Base-by-base conservation (phyloP, 805 yeast species). In the Candida sphagnicola region DNA sequence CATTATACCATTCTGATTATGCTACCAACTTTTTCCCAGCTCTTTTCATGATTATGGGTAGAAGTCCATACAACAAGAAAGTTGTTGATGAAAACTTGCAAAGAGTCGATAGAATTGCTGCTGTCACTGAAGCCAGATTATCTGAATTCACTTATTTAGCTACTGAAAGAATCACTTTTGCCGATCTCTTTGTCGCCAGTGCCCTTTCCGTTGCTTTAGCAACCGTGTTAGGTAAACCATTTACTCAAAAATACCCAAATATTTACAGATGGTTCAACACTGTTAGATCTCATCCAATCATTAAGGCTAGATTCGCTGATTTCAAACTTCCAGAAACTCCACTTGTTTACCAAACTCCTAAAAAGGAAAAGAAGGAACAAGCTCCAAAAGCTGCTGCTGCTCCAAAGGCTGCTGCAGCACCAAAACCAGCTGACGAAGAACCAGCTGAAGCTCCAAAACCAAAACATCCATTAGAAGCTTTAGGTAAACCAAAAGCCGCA, bases 391-490 rank as follows among this genome's bases (percentile, higher is more conserved):
- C 53, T 47, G 57, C 59, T 48, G 58, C 57, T 41, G 69, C 68
- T 37, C 68, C 72, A 43, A 62, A 52, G 40, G 53, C 48, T 34
- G 58, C 51, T 31, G 51, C 64, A 24, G 62, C 51, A 25, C 58
- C 54, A 37, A 63, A 59, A 23, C 66, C 53, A 21, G 69, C 52
- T 18, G 71, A 50, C 17, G 72, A 46, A 8, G 67, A 53, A 17
- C 53, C 49, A 39, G 69, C 77, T 39, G 76, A 71, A 59, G 77
- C 72, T 56, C 84, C 84, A 75, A 86, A 84, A 73, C 77, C 88
- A 52, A 83, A 82, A 69, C 97, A 89, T 73, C 96, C 96, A 59
- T 78, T 89, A 62, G 91, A 79, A 62, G 68, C 72, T 40, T 77
- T 90, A 47, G 91, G 90, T 53, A 82, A 77, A 61, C 62, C 85